Conservation (phyloP, 176 grass and related monocot species). For the Hordeum marinum region DNA sequence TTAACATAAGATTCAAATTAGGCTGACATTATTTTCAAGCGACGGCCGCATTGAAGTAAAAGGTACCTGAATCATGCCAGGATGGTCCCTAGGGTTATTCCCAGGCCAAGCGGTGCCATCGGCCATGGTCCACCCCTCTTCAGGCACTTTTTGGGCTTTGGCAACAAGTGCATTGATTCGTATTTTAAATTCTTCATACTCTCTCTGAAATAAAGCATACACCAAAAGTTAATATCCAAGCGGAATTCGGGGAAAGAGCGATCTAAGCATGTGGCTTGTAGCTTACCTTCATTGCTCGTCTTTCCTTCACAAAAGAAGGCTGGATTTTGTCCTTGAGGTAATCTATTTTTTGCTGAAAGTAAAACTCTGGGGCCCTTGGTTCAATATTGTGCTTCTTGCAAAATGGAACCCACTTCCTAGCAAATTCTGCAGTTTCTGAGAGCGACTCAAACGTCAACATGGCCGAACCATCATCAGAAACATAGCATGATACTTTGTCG, state of each 20-base stretch:
- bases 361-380: slow-evolving; percentile 91
- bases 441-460: slow-evolving; percentile 79
- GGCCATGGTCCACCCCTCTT: slow-evolving; percentile 98
- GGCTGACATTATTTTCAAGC: neutral
- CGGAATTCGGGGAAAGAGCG: slow-evolving; percentile 11
- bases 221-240: neutral
- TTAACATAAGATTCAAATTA: slow-evolving; percentile 19
- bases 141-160: slow-evolving; percentile 97
- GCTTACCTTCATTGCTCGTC: slow-evolving; percentile 98
- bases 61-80: slow-evolving; percentile 99
- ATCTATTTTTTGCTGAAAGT: slow-evolving; percentile 96
- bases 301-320: slow-evolving; percentile 98
- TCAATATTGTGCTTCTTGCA: slow-evolving; percentile 91
- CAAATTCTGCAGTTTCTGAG: slow-evolving; percentile 87
- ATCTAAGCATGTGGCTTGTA: slow-evolving; percentile 1
- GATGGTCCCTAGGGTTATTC: slow-evolving; percentile 95
- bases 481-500: slow-evolving; percentile 93
- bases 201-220: slow-evolving; percentile 63
- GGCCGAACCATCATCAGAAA: slow-evolving; percentile 87
- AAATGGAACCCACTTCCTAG: slow-evolving; percentile 88
- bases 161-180: slow-evolving; percentile 97
- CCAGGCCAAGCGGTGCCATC: slow-evolving; percentile 99
- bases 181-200: slow-evolving; percentile 98
- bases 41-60: slow-evolving; percentile 2
- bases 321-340: slow-evolving; percentile 98